Evolutionary conservation across 306 rosid genomes (phyloP), one percentile per base, ranked within the genome.

Genomic region (Calophaca sinica): DNA sequence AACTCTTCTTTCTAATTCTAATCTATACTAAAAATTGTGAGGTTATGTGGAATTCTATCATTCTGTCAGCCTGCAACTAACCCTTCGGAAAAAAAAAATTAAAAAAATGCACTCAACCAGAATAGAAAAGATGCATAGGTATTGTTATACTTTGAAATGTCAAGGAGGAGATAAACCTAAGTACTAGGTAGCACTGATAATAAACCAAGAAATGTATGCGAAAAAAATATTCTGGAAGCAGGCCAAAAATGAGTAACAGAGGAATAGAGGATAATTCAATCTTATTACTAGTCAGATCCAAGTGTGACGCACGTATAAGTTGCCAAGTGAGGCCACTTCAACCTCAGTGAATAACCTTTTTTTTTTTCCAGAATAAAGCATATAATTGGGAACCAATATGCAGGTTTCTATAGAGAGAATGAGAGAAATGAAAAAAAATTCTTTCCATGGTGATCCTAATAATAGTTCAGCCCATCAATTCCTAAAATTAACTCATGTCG

Each of bases 1-100:
- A 74, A 75, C 65, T 38, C 64, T 59, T 68, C 42, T 59, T 49
- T 48, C 45, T 53, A n/a, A 70, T 49, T 50, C 26, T 20, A 20
- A 20, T 5, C 5, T 42, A 13, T 2, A 44, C 32, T 12, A 26
- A 20, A 20, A 20, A 20, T 20, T 20, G 26, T 20, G 26, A 49
- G 14, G 20, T 49, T 66, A 73, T 26, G 53, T 28, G n/a, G 9
- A 71, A 53, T 13, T 65, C 28, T 62, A 58, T 35, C 52, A 32
- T 29, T 11, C 9, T 49, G 26, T 49, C 29, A 39, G 54, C 29
- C n/a, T 76, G 26, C 51, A 70, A 39, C 31, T 11, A 58, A 48
- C 54, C 44, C 50, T 15, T 20, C 26, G 1, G 1, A 20, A 20
- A 20, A 20, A 20, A 62, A 62, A 15, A 11, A 38, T 36, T 61